Percentiles rank a stretch among this genome's conserved stretches.
These are phyloP conservation scores for Epichloe coenophiala DNA, from an alignment of 2,329 filamentous ascomycete species.

Conservation along the genomic window DNA sequence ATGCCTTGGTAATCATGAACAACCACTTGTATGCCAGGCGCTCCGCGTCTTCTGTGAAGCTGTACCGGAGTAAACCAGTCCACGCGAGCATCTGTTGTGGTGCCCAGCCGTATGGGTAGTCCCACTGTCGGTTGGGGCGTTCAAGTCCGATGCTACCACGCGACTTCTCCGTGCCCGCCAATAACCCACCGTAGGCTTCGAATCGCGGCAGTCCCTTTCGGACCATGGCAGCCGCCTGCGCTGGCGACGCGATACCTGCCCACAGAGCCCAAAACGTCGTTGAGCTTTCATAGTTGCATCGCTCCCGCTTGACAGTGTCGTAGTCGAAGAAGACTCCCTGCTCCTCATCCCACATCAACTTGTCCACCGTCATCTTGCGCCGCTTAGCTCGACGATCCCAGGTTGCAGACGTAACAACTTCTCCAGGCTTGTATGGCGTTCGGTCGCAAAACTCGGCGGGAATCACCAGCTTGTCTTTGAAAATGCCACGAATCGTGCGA, in stretches of 20 bases:
- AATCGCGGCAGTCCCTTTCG: slow-evolving; percentile 72
- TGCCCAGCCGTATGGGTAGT: slow-evolving; percentile 96
- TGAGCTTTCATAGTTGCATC: slow-evolving; percentile 73
- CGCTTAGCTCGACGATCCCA: slow-evolving; percentile 86
- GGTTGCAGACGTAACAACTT: slow-evolving; percentile 66
- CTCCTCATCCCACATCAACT: slow-evolving; percentile 84
- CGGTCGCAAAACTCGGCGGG: slow-evolving; percentile 69
- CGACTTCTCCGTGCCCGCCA: slow-evolving; percentile 81
- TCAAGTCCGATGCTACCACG: slow-evolving; percentile 67
- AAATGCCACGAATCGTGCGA: slow-evolving; percentile 69
- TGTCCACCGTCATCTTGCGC: slow-evolving; percentile 76
- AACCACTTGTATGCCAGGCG: slow-evolving; percentile 90
- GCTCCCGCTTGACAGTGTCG: slow-evolving; percentile 68
- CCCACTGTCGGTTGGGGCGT: slow-evolving; percentile 92
- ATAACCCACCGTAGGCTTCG: slow-evolving; percentile 73
- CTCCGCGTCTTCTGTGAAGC: slow-evolving; percentile 81
- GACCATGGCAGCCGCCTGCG: slow-evolving; percentile 76
- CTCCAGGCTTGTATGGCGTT: slow-evolving; percentile 46
- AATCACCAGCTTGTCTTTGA: slow-evolving; percentile 70
- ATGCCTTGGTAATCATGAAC: slow-evolving; percentile 96
- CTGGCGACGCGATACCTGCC: slow-evolving; percentile 76
- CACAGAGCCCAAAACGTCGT: slow-evolving; percentile 98
- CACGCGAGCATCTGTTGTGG: slow-evolving; percentile 97
- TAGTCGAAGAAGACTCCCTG: slow-evolving; percentile 98
- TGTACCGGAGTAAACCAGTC: slow-evolving; percentile 84